Evolutionary conservation across 345 rosid genomes (phyloP), one percentile per base, ranked within the genome.

Genomic region (Corchorus capsularis): DNA sequence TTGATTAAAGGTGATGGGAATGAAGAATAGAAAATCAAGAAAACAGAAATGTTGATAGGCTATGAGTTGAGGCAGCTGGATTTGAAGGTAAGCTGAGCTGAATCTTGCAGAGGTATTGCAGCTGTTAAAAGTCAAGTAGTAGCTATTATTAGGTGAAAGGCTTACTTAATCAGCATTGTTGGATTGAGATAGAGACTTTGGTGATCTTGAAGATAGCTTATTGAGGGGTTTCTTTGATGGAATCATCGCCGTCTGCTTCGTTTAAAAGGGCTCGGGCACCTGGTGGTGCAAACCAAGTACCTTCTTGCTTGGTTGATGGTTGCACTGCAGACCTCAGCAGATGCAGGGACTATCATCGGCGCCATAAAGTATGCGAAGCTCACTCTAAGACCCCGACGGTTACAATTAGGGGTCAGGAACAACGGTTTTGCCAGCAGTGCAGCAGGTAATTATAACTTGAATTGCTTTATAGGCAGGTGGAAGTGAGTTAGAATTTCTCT

Each of bases 371-470:
- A 2, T 92, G 97, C 17, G 97, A 88, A 82, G 68, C 78, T 34
- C 94, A 92, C 75, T 88, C 94, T 3, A 92, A 92, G 85, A 86
- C 91, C 17, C 74, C 94, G 4, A 84, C 60, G 53, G 94, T 92
- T 63, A 80, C 81, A 13, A 87, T 92, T 68, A 82, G 76, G 67
- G 91, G 94, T 50, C 89, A 65, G 53, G 92, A 90, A 56, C 91
- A 84, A 52, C 85, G 94, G 39, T 92, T 92, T 75, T 90, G 97
- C 84, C 97, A 92, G 89, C 97, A 92, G 82, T 92, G 97, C 84
- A 92, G 94, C 87, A 85, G 97, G 97, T 88, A 77, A 72, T 39
- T 39, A 49, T 27, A 14, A 35, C n/a, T 69, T 8, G 8, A 53
- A 11, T 16, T 4, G 46, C 32, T 27, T 52, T 69, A 17, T 49